phyloP scores from a whole-genome alignment of 768 basidiomycete genomes.

The Suillus luteus region DNA sequence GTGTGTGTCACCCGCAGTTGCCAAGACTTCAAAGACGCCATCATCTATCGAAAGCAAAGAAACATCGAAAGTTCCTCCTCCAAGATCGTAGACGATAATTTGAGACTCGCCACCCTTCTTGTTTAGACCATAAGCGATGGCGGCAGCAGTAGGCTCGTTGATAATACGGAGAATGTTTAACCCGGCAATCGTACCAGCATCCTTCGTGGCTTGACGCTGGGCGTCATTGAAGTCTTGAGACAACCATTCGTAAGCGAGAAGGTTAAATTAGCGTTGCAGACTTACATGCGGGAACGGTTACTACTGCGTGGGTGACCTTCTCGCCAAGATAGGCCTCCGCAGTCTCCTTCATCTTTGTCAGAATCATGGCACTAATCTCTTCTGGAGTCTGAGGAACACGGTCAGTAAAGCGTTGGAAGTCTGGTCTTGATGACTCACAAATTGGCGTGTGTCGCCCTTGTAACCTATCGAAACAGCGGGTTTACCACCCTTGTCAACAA shows the following conservation, averaged over 20 bases:
- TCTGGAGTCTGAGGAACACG: slow-evolving; percentile 70
- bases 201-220: slow-evolving; percentile 98
- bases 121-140: slow-evolving; percentile 97
- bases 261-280: slow-evolving; percentile 2
- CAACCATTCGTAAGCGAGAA: slow-evolving; percentile 38
- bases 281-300: slow-evolving; percentile 95
- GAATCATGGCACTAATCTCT: slow-evolving; percentile 94
- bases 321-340: slow-evolving; percentile 97
- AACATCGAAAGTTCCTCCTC: slow-evolving; percentile 98
- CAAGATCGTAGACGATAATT: slow-evolving; percentile 97
- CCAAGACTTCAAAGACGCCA: slow-evolving; percentile 88
- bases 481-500: slow-evolving; percentile 79
- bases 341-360: slow-evolving; percentile 98
- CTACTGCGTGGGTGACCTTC: slow-evolving; percentile 95
- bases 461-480: slow-evolving; percentile 77
- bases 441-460: slow-evolving; percentile 78
- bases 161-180: slow-evolving; percentile 95
- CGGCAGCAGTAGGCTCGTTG: slow-evolving; percentile 97
- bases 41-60: slow-evolving; percentile 94
- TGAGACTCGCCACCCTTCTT: slow-evolving; percentile 93
- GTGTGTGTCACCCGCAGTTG: slow-evolving; percentile 93
- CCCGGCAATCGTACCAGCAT: slow-evolving; percentile 93
- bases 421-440: slow-evolving; percentile 54
- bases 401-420: not conserved
- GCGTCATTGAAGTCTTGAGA: slow-evolving; percentile 92